Conservation (phyloP, 2,329 filamentous ascomycete genomes). For the Fusarium proliferatum region DNA sequence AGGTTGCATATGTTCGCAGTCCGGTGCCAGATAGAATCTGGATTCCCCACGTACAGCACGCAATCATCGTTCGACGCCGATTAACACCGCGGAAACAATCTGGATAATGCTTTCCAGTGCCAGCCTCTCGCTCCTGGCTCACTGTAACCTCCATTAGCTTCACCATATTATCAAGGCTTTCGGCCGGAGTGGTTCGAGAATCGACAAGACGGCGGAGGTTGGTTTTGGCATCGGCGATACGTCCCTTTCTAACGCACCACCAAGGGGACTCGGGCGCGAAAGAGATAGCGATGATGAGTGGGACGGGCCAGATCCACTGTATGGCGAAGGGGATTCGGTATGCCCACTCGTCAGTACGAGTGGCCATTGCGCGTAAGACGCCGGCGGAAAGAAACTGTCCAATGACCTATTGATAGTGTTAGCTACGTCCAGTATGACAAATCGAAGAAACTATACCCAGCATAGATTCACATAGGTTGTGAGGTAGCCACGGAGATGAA, state of each 20-base stretch:
- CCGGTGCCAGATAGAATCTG: neutral
- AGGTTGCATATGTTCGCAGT: neutral
- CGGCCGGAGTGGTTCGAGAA: neutral
- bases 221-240: neutral
- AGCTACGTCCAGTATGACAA: too few relatives aligned
- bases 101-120: neutral
- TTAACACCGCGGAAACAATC: neutral
- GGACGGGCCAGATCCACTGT: neutral
- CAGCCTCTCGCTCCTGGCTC: neutral
- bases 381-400: neutral
- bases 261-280: neutral
- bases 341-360: neutral
- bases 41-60: neutral
- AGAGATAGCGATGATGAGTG: neutral
- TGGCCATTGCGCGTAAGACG: neutral
- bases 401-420: neutral
- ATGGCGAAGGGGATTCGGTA: neutral
- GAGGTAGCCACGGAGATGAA: slow-evolving; percentile 53
- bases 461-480: slow-evolving; percentile 56
- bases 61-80: neutral
- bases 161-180: neutral
- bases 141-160: neutral
- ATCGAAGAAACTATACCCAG: slow-evolving; percentile 41
- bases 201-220: neutral
- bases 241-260: neutral